A percentile compares a stretch with the other conserved stretches of the same genome.
Conservation (phyloP, 192 early-diverging fungal species). For the Anaeromyces robustus region DNA sequence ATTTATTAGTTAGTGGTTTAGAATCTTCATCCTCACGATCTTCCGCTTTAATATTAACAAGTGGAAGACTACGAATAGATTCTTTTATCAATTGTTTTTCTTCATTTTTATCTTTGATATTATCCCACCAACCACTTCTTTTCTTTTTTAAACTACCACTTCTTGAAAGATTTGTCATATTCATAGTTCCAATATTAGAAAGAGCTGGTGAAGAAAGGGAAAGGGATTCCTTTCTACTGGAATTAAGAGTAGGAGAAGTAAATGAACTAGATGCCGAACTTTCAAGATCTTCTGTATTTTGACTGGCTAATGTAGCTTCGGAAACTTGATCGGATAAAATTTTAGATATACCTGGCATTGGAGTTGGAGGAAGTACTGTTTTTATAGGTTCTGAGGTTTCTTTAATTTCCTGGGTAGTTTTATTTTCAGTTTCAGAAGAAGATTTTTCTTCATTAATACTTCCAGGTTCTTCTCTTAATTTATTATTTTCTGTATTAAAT, state of each 20-base stretch:
- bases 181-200: background rate
- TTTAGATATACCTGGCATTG: background rate
- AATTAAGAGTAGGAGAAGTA: background rate
- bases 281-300: background rate
- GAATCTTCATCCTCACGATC: background rate
- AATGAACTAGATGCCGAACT: background rate
- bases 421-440: background rate
- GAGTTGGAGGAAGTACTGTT: background rate
- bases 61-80: background rate
- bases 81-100: background rate
- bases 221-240: background rate
- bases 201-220: background rate
- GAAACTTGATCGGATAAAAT: background rate
- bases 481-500: background rate
- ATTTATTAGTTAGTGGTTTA: background rate
- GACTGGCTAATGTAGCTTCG: background rate
- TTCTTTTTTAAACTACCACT: background rate
- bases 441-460: background rate
- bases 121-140: background rate
- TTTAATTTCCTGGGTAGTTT: background rate
- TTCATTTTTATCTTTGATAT: background rate
- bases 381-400: too few relatives aligned
- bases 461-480: background rate
- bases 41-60: background rate
- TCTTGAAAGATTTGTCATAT: background rate